Evolutionary conservation across 2,329 filamentous ascomycete species (phyloP).

Genomic region (Colletotrichum tofieldiae): DNA sequence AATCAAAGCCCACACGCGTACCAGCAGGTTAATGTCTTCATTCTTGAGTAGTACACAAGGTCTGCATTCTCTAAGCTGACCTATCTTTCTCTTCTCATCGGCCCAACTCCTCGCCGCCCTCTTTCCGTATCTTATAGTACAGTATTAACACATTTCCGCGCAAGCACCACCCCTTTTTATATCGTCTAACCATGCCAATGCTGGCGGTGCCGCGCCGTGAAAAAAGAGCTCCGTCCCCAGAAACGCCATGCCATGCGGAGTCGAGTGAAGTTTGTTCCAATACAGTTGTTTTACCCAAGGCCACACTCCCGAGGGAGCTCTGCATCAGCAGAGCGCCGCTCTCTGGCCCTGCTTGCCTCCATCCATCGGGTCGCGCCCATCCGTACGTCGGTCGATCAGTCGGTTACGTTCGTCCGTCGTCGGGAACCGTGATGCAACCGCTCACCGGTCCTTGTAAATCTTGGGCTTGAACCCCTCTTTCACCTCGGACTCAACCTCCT

Average conservation of each 20-base stretch:
- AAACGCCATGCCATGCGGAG: conserved; percentile 46
- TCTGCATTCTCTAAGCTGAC: conserved; percentile 27
- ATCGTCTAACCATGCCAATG: conserved; percentile 42
- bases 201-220: conserved; percentile 40
- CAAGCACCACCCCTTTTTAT: conserved; percentile 33
- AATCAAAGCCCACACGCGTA: too few relatives aligned
- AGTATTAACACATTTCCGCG: conserved; percentile 41
- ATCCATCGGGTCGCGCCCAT: neutral
- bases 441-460: conserved; percentile 82
- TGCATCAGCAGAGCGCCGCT: conserved; percentile 1
- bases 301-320: neutral
- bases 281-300: conserved; percentile 26
- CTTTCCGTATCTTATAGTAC: conserved; percentile 33
- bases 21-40: neutral
- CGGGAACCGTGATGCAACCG: neutral
- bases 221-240: conserved; percentile 27
- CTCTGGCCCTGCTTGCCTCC: neutral
- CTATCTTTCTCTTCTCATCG: conserved; percentile 8
- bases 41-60: conserved; percentile 21
- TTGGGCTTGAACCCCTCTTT: conserved; percentile 95
- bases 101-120: neutral
- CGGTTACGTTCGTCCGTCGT: neutral
- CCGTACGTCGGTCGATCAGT: conserved; percentile 3
- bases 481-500: conserved; percentile 82
- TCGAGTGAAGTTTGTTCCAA: conserved; percentile 45